Base-by-base conservation (phyloP, 305 asterid genomes). In the Ajuga reptans region DNA sequence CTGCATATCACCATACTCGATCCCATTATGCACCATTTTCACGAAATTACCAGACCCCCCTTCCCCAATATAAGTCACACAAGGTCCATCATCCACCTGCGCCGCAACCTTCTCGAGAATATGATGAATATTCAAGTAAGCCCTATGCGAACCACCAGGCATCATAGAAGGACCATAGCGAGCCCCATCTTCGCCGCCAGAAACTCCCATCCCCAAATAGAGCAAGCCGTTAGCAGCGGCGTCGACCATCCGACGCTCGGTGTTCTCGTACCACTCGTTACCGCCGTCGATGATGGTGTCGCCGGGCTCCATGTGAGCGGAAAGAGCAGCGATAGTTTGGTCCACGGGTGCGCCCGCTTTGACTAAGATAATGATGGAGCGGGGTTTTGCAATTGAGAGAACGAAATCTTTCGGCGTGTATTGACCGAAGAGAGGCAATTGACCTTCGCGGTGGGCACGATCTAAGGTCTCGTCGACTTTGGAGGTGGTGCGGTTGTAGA, bases 1-100 rank as follows among this genome's bases (percentile, higher is more conserved):
- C 75, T 89, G 93, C 96, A 89, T 89, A 73, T 89, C 91, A n/a
- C 96, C 96, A 62, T 86, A 86, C 33, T 84, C 96, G 50, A 88
- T 89, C 59, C 93, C 93, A 54, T 86, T 88, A 64, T 88, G 96
- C 52, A 88, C 89, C 96, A 88, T 88, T 45, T 88, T 88, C 60
- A 88, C 93, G 21, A 88, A 88, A 78, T 88, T 88, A 6, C 96
- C 96, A 0, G 93, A 78, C 0, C 89, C 95, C 0, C 95, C 95
- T 73, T 88, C 85, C 9, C 92, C 90, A 34, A 88, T 84, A 12
- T 86, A 88, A 53, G 95, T 88, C 3, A 88, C 95, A 52, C 95
- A 88, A 0, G 92, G 92, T 9, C 95, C 95, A 57, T 83, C 90
- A 57, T 86, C 89, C 51, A 88, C 95, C 76, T 88, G 92, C 8